These are phyloP conservation scores for Ascosphaera apis DNA, from an alignment of 2,329 filamentous ascomycete genomes.

Conservation along the genomic window DNA sequence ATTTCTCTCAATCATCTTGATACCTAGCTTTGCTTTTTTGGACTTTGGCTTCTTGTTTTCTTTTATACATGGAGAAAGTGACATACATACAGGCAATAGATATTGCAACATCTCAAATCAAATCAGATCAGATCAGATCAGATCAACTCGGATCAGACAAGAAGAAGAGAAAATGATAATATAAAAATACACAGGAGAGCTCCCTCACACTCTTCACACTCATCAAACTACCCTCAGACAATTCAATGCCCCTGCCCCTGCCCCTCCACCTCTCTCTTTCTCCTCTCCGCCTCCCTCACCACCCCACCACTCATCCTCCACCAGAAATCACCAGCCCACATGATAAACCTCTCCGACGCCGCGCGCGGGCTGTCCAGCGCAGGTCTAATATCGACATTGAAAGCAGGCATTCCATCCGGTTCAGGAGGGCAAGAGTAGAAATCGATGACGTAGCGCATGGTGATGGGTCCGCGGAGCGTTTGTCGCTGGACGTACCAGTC, in stretches of 20 bases:
- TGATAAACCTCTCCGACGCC: conserved; percentile 57
- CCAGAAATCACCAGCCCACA: conserved; percentile 90
- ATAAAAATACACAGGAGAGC: too few species aligned
- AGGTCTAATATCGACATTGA: conserved; percentile 83
- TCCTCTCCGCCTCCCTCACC: conserved; percentile 21
- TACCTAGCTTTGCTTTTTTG: not conserved
- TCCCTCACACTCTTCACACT: too few species aligned
- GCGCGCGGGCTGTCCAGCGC: conserved; percentile 61
- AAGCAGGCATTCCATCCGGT: conserved; percentile 72
- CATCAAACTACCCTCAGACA: too few species aligned
- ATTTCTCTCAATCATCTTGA: not conserved
- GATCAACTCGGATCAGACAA: too few species aligned
- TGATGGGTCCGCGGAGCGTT: conserved; percentile 40
- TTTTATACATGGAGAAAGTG: not conserved
- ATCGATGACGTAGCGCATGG: conserved; percentile 89
- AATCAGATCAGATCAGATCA: too few species aligned
- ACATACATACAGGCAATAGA: too few species aligned
- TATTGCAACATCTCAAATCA: too few species aligned
- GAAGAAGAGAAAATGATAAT: too few species aligned
- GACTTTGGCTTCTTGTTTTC: not conserved
- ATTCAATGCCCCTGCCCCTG: too few species aligned
- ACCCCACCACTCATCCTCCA: conserved; percentile 62
- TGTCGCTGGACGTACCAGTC: conserved; percentile 83
- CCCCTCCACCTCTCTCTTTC: not conserved
- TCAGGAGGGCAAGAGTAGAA: conserved; percentile 76